Evolutionary conservation across 345 rosid genomes (phyloP), one percentile per base, ranked within the genome.

Genomic region (Microthlaspi erraticum): DNA sequence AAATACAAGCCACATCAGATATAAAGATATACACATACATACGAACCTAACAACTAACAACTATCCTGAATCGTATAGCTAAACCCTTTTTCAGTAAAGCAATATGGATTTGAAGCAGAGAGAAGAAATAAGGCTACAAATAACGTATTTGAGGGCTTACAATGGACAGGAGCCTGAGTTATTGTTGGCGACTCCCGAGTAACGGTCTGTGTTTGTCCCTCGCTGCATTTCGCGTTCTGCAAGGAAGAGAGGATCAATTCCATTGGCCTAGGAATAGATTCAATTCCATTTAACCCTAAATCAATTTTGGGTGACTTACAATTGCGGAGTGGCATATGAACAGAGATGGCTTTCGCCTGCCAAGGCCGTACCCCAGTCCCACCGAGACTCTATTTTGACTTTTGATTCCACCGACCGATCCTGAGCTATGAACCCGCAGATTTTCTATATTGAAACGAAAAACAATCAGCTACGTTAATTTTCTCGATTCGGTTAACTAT

Each of bases 191-290:
- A 84, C 75, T 93, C 84, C 4, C 82, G 85, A 5, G 86, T 81
- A 51, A 93, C 60, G 2, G 98, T 93, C 74, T 90, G 93, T 52
- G 97, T 90, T 75, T 93, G 96, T 64, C 92, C 98, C 18, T 84
- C 82, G 32, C 87, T 84, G 71, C 91, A 87, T 70, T 80, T 83
- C 7, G 89, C 83, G 63, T 79, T 84, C 92, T 90, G 86, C 85
- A 78, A 56, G 48, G 45, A 18, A 23, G 18, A 51, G 10, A 71
- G 54, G 17, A 69, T 50, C 43, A 41, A 6, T 23, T 36, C 58
- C 3, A 20, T 11, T 9, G 0, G 29, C 3, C 3, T 26, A 26
- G 29, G 29, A 26, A 26, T 26, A 3, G 4, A 26, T 26, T 26
- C 29, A 26, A 46, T 33, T 18, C n/a, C n/a, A n/a, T 32, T 11